Conservation (phyloP, 2,329 filamentous ascomycete genomes). For the Sporothrix curviconia region DNA sequence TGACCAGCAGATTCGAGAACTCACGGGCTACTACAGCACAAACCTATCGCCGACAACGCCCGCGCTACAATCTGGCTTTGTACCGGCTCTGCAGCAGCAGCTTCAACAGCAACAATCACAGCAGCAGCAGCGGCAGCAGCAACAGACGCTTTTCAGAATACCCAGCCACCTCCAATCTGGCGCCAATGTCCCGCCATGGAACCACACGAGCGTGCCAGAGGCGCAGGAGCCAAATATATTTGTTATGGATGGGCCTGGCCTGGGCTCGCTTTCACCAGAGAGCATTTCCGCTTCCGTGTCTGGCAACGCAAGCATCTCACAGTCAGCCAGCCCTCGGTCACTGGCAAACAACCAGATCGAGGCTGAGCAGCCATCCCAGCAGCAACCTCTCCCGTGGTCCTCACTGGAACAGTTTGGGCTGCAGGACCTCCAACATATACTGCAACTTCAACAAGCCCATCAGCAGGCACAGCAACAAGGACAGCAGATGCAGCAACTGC, state of each 20-base stretch:
- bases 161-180: constrained; percentile 32
- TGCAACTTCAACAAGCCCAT: constrained; percentile 5
- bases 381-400: constrained; percentile 18
- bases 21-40: not conserved
- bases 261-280: constrained; percentile 29
- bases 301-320: constrained; percentile 16
- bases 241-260: constrained; percentile 32
- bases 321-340: constrained; percentile 28
- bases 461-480: not conserved
- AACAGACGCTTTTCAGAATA: constrained; percentile 29
- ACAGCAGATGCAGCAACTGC: constrained; percentile 9
- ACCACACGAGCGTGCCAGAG: constrained; percentile 31
- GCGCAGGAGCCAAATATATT: constrained; percentile 27
- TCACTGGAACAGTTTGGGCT: constrained; percentile 13
- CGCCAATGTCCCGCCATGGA: constrained; percentile 37
- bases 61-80: not conserved
- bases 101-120: not conserved
- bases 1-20: constrained; percentile 14
- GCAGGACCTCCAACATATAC: constrained; percentile 1
- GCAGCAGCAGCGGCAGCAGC: constrained; percentile 25
- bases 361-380: constrained; percentile 5
- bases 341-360: constrained; percentile 25
- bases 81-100: not conserved
- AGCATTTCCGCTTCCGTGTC: constrained; percentile 18
- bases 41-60: not conserved